Conservation (phyloP, 2,329 filamentous ascomycete genomes). For the Ambrosiella beaveri region DNA sequence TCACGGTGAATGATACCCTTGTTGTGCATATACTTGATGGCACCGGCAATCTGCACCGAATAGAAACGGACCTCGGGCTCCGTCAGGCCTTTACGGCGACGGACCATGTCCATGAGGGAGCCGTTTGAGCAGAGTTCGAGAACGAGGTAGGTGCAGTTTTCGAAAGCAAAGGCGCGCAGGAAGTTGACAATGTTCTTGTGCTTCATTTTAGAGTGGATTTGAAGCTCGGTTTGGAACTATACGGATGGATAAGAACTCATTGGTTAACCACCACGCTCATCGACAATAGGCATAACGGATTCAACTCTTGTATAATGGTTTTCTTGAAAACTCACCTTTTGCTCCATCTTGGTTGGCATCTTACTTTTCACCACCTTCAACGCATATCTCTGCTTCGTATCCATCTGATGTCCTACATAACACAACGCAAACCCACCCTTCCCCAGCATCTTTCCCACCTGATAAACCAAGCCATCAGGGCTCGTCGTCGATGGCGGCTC, state of each 20-base stretch:
- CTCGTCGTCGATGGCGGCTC: conserved; percentile 53
- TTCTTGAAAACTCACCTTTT: conserved; percentile 41
- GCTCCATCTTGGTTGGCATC: conserved; percentile 69
- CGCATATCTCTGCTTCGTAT: conserved; percentile 51
- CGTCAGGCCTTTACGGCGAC: conserved; percentile 74
- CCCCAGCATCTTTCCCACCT: conserved; percentile 55
- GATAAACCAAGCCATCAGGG: conserved; percentile 52
- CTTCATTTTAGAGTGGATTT: conserved; percentile 95
- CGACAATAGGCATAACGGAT: background rate
- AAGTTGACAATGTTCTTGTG: conserved; percentile 95
- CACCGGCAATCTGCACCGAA: conserved; percentile 84
- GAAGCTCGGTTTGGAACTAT: conserved; percentile 65
- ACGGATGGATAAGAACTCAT: background rate
- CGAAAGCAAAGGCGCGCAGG: conserved; percentile 79
- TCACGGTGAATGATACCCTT: conserved; percentile 94
- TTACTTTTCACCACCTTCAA: conserved; percentile 71
- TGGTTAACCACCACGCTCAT: conserved; percentile 11
- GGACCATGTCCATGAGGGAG: conserved; percentile 94
- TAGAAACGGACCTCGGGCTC: conserved; percentile 90
- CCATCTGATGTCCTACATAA: conserved; percentile 51
- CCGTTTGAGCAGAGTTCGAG: conserved; percentile 90
- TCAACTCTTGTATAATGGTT: background rate
- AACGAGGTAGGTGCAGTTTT: conserved; percentile 80
- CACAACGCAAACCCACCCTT: conserved; percentile 75
- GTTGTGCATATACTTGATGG: conserved; percentile 94